Percentiles rank a stretch among this genome's conserved stretches.
These are phyloP conservation scores for Fusarium sterilihyphosum DNA, from an alignment of 2,329 filamentous ascomycete species.

Conservation along the genomic window DNA sequence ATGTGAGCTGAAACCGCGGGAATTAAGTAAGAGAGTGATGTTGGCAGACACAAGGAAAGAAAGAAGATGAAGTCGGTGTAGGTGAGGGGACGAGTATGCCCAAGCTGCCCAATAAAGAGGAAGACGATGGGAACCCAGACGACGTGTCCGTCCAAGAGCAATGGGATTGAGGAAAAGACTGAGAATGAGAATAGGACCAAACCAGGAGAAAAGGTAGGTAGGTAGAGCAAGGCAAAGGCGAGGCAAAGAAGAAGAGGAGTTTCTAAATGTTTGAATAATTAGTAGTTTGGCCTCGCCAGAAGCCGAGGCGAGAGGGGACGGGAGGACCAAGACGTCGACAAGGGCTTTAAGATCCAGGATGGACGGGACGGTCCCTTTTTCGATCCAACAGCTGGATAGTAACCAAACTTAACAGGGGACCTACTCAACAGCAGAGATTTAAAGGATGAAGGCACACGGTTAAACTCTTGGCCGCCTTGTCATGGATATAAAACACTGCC, in stretches of 20 bases:
- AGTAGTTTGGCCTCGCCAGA: slow-evolving; percentile 22
- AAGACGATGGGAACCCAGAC: slow-evolving; percentile 20
- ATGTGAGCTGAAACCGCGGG: background rate
- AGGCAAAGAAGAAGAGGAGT: slow-evolving; percentile 27
- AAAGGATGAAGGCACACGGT: slow-evolving; percentile 15
- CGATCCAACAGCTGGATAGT: slow-evolving; percentile 31
- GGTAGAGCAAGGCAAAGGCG: background rate
- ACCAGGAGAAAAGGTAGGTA: background rate
- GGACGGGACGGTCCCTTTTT: slow-evolving; percentile 33
- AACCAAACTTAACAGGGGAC: slow-evolving; percentile 30
- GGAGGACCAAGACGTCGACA: slow-evolving; percentile 31
- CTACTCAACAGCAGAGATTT: slow-evolving; percentile 6
- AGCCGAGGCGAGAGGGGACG: slow-evolving; percentile 9
- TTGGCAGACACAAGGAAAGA: slow-evolving; percentile 10
- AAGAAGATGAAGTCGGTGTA: slow-evolving; percentile 22
- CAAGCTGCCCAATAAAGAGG: slow-evolving; percentile 21
- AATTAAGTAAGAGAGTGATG: slow-evolving; percentile 1
- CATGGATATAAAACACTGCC: slow-evolving; percentile 1
- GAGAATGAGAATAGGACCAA: background rate
- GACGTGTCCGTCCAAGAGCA: slow-evolving; percentile 11
- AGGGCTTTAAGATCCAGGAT: slow-evolving; percentile 25
- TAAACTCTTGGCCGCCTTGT: slow-evolving; percentile 22
- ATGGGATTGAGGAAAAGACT: background rate
- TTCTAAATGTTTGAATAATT: slow-evolving; percentile 7
- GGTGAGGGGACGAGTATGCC: slow-evolving; percentile 19